Evolutionary conservation across 371 early-diverging fungal species (phyloP).

Genomic region (Rhizopus sp.): DNA sequence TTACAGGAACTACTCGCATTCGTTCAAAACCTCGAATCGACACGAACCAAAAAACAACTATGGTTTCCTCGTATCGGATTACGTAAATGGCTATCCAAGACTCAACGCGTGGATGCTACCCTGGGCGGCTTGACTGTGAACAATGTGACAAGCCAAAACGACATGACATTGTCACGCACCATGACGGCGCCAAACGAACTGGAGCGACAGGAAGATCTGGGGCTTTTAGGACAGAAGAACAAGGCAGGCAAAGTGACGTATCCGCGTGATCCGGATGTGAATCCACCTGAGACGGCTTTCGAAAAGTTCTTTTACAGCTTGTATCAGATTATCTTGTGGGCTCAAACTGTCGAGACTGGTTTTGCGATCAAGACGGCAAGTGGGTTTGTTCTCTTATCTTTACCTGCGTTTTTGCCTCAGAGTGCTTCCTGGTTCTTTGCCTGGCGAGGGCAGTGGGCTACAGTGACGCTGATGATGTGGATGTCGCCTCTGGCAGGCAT

Average conservation of each 20-base stretch:
- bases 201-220: neutral
- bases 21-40: slow-evolving; percentile 21
- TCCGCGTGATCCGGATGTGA: slow-evolving; percentile 45
- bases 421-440: slow-evolving; percentile 38
- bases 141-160: neutral
- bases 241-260: slow-evolving; percentile 9
- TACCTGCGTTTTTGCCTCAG: slow-evolving; percentile 36
- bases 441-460: slow-evolving; percentile 50
- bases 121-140: slow-evolving; percentile 19
- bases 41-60: slow-evolving; percentile 16
- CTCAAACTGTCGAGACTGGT: slow-evolving; percentile 22
- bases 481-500: slow-evolving; percentile 40
- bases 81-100: slow-evolving; percentile 27
- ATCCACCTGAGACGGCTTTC: slow-evolving; percentile 31
- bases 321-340: slow-evolving; percentile 27
- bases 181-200: slow-evolving; percentile 8
- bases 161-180: slow-evolving; percentile 15
- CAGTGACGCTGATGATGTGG: slow-evolving; percentile 46
- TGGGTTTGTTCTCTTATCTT: slow-evolving; percentile 35
- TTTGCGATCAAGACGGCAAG: slow-evolving; percentile 43
- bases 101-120: slow-evolving; percentile 19
- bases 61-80: slow-evolving; percentile 31
- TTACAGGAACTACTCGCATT: slow-evolving; percentile 16
- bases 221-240: slow-evolving; percentile 4
- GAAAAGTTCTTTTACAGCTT: slow-evolving; percentile 29